Conservation (phyloP, 164 flowering plant species). For the Cinnamomum chago region DNA sequence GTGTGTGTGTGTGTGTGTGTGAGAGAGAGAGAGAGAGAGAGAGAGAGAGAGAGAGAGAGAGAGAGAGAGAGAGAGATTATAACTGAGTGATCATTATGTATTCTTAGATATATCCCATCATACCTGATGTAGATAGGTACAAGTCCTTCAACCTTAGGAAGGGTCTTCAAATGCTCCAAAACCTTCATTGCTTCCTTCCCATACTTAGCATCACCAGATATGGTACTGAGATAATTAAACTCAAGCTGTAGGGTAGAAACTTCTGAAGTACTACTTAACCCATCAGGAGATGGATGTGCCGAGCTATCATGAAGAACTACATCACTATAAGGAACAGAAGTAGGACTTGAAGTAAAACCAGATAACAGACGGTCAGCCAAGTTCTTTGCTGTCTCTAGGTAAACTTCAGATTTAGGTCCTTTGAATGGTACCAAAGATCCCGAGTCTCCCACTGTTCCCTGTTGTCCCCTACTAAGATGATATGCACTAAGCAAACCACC, state of each 20-base stretch:
- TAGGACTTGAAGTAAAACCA: slow-evolving; percentile 93
- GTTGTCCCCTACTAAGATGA: slow-evolving; percentile 75
- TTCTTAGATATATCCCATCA: slow-evolving; percentile 8
- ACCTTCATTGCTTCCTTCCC: slow-evolving; percentile 84
- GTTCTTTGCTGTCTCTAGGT: slow-evolving; percentile 65
- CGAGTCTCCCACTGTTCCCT: slow-evolving; percentile 20
- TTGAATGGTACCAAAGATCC: slow-evolving; percentile 20
- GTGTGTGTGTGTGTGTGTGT: too few relatives aligned
- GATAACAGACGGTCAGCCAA: slow-evolving; percentile 79
- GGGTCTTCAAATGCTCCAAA: slow-evolving; percentile 69
- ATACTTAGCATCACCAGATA: slow-evolving; percentile 85
- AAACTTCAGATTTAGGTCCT: slow-evolving; percentile 72
- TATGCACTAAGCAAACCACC: slow-evolving; percentile 98
- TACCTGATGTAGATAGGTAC: slow-evolving; percentile 97
- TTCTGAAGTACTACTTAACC: slow-evolving; percentile 89
- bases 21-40: too few relatives aligned
- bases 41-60: too few relatives aligned
- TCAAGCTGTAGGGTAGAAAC: slow-evolving; percentile 94
- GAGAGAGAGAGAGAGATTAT: background rate
- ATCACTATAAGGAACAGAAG: slow-evolving; percentile 86
- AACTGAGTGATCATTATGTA: background rate
- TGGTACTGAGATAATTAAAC: slow-evolving; percentile 78
- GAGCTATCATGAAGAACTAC: slow-evolving; percentile 70
- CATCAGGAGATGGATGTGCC: slow-evolving; percentile 91
- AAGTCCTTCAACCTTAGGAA: slow-evolving; percentile 88